A percentile compares a stretch with the other conserved stretches of the same genome.
phyloP scores from a whole-genome alignment of 2,329 filamentous ascomycete species.

The Chrysoporthe austroafricana region DNA sequence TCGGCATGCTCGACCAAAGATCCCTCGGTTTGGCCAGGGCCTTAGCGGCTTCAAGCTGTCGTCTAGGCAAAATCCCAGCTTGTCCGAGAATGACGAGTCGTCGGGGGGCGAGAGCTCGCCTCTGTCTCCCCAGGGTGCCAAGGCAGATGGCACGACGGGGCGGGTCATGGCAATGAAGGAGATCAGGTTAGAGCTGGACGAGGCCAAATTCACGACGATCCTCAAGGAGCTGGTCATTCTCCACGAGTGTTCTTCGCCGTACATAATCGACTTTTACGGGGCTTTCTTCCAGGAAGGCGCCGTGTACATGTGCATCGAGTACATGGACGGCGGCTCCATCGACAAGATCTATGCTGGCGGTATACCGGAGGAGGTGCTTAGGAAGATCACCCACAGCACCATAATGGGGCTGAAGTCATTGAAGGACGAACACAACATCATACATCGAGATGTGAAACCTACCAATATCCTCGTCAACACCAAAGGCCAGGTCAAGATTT shows the following conservation, averaged over 20 bases:
- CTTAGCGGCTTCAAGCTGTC: constrained; percentile 53
- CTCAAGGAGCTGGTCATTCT: constrained; percentile 97
- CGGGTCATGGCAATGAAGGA: constrained; percentile 99
- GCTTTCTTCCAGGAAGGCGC: constrained; percentile 99
- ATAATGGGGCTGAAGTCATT: constrained; percentile 89
- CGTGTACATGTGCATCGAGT: constrained; percentile 99
- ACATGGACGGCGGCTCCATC: constrained; percentile 97
- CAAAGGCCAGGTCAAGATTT: constrained; percentile 92
- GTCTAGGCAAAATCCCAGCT: constrained; percentile 41
- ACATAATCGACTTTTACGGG: constrained; percentile 98
- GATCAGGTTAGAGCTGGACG: constrained; percentile 91
- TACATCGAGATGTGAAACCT: constrained; percentile 96
- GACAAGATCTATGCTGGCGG: constrained; percentile 94
- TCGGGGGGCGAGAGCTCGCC: constrained; percentile 37
- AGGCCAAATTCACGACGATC: constrained; percentile 95
- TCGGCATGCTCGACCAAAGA: constrained; percentile 71
- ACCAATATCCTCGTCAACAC: constrained; percentile 97
- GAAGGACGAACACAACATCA: constrained; percentile 99
- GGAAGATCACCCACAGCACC: constrained; percentile 88
- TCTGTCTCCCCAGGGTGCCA: constrained; percentile 31
- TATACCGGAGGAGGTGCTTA: constrained; percentile 83
- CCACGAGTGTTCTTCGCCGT: constrained; percentile 91
- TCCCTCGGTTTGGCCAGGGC: constrained; percentile 63
- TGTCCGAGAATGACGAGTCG: constrained; percentile 40
- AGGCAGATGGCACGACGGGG: constrained; percentile 61